These are phyloP conservation scores for Chimonanthus praecox DNA, from an alignment of 164 flowering plant species.

Conservation along the genomic window DNA sequence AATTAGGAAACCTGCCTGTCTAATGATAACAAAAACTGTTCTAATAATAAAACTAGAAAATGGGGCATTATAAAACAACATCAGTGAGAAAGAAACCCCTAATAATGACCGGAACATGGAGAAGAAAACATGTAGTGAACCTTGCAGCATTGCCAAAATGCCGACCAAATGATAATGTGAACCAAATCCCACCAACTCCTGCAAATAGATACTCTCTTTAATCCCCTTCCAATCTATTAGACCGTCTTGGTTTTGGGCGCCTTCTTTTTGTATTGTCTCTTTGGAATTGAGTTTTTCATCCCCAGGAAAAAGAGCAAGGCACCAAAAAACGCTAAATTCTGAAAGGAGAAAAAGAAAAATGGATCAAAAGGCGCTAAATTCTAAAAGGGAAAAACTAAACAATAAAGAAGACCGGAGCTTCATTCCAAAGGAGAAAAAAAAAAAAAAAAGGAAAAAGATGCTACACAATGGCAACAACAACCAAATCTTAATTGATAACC, in stretches of 20 bases:
- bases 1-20: too few species aligned
- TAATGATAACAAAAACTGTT: too few species aligned
- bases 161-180: background rate
- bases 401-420: background rate
- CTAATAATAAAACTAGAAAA: too few species aligned
- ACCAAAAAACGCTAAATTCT: slow-evolving; percentile 62
- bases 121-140: background rate
- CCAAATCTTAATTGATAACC: slow-evolving; percentile 20
- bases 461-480: background rate
- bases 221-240: slow-evolving; percentile 14
- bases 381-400: slow-evolving; percentile 20
- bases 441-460: too few species aligned
- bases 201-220: background rate
- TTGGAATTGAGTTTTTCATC: slow-evolving; percentile 56
- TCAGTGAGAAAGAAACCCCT: background rate
- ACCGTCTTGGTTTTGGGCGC: slow-evolving; percentile 38
- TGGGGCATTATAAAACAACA: background rate
- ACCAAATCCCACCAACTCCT: background rate
- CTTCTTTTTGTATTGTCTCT: slow-evolving; percentile 47
- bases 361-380: slow-evolving; percentile 44
- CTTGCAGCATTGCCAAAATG: background rate
- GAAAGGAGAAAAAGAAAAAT: slow-evolving; percentile 8
- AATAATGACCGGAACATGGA: background rate
- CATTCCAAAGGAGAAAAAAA: background rate
- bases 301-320: slow-evolving; percentile 65